Conservation (phyloP, 768 basidiomycete species). For the Suillus decipiens region DNA sequence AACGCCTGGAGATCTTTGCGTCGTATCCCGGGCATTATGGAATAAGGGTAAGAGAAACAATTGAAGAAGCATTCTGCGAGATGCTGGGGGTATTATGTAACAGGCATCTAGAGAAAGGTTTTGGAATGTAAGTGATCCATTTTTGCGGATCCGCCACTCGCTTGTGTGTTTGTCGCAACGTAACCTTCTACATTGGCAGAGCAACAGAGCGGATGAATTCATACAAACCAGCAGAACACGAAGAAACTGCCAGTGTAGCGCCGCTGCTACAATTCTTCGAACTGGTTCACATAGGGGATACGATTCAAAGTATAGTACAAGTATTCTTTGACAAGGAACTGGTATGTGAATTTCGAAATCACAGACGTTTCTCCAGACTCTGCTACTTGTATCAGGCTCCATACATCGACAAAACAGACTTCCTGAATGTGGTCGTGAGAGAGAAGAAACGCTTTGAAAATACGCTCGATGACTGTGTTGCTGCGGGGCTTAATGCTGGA, state of each 20-base stretch:
- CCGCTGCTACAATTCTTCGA: slow-evolving; percentile 97
- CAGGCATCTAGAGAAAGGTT: slow-evolving; percentile 80
- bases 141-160: background rate
- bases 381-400: slow-evolving; percentile 50
- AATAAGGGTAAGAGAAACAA: slow-evolving; percentile 83
- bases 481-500: slow-evolving; percentile 90
- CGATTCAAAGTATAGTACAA: slow-evolving; percentile 95
- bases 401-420: slow-evolving; percentile 92
- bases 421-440: slow-evolving; percentile 87
- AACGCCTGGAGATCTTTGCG: slow-evolving; percentile 88
- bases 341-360: slow-evolving; percentile 42
- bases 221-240: slow-evolving; percentile 89
- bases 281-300: slow-evolving; percentile 95
- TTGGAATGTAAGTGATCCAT: slow-evolving; percentile 56
- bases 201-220: slow-evolving; percentile 86
- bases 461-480: slow-evolving; percentile 89
- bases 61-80: slow-evolving; percentile 91
- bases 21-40: slow-evolving; percentile 89
- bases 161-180: slow-evolving; percentile 1
- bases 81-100: slow-evolving; percentile 77
- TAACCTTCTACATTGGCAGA: slow-evolving; percentile 38
- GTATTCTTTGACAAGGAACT: slow-evolving; percentile 98
- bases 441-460: slow-evolving; percentile 98
- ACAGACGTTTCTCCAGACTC: background rate
- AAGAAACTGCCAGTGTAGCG: slow-evolving; percentile 80